These are phyloP conservation scores for Sporothrix inflata DNA, from an alignment of 2,329 filamentous ascomycete species.

Conservation along the genomic window DNA sequence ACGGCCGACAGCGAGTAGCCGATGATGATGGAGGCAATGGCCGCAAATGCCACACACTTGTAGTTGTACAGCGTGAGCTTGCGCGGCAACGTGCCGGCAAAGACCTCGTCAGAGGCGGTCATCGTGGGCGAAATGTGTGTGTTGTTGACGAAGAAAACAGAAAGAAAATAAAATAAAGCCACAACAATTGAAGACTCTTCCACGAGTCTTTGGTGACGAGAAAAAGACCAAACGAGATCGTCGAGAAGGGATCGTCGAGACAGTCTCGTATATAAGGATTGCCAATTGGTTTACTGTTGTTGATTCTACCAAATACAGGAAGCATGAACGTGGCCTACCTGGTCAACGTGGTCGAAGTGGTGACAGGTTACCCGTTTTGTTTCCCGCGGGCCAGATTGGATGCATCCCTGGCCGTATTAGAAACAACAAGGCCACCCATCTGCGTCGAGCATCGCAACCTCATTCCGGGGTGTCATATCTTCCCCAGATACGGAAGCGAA, in stretches of 20 bases:
- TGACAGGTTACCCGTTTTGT: neutral
- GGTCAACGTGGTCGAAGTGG: neutral
- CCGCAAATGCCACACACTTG: conserved; percentile 18
- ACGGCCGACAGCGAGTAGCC: conserved; percentile 23
- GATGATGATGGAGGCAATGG: conserved; percentile 21
- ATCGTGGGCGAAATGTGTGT: neutral
- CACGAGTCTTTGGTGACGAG: neutral
- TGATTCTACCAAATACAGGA: neutral
- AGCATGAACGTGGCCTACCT: neutral
- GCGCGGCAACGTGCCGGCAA: neutral
- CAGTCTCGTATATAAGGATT: neutral
- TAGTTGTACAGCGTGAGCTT: conserved; percentile 24
- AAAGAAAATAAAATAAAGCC: neutral
- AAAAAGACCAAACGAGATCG: neutral
- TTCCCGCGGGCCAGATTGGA: neutral
- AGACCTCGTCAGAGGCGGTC: neutral
- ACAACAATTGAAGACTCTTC: neutral
- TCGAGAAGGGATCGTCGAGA: neutral
- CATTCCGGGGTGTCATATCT: neutral
- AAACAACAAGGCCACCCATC: neutral
- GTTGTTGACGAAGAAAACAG: neutral
- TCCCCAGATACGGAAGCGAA: neutral
- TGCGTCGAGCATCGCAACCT: neutral
- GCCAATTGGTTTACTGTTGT: neutral
- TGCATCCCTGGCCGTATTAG: too few relatives aligned